A percentile compares a stretch with the other conserved stretches of the same genome.
Conservation (phyloP, 2,329 filamentous ascomycete species). For the Fusarium fracticaudum region DNA sequence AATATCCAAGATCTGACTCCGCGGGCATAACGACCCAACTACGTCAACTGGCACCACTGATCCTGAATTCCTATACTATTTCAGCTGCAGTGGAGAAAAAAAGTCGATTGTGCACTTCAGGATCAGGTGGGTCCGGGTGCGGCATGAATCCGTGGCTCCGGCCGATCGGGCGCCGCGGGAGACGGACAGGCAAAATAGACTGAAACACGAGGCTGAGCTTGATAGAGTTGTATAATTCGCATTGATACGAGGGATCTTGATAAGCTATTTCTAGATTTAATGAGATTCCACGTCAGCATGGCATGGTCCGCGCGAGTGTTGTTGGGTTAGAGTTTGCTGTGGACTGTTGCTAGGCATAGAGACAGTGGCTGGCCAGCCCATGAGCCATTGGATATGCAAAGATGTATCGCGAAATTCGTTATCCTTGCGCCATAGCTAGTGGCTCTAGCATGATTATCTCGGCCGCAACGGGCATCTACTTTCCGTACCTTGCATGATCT, state of each 20-base stretch:
- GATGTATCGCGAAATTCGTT: neutral
- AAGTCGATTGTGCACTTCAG: neutral
- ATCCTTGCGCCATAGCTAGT: neutral
- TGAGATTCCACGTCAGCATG: neutral
- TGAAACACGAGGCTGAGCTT: conserved; percentile 3
- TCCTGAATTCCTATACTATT: neutral
- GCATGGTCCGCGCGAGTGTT: neutral
- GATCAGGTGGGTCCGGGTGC: neutral
- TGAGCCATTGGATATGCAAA: neutral
- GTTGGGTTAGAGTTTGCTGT: neutral
- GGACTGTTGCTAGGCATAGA: neutral
- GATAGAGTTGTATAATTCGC: neutral
- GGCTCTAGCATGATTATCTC: neutral
- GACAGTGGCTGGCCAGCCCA: neutral
- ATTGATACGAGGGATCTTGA: neutral
- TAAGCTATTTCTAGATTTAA: neutral
- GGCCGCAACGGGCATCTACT: neutral
- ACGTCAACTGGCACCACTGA: conserved; percentile 11
- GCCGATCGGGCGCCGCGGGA: conserved; percentile 9
- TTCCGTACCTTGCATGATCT: neutral
- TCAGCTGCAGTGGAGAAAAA: conserved; percentile 5
- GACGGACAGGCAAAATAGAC: neutral
- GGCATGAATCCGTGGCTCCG: neutral
- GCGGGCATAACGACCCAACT: neutral
- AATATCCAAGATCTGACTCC: neutral